phyloP scores from a whole-genome alignment of 495 filamentous ascomycete genomes.

The Annulohypoxylon nitens region DNA sequence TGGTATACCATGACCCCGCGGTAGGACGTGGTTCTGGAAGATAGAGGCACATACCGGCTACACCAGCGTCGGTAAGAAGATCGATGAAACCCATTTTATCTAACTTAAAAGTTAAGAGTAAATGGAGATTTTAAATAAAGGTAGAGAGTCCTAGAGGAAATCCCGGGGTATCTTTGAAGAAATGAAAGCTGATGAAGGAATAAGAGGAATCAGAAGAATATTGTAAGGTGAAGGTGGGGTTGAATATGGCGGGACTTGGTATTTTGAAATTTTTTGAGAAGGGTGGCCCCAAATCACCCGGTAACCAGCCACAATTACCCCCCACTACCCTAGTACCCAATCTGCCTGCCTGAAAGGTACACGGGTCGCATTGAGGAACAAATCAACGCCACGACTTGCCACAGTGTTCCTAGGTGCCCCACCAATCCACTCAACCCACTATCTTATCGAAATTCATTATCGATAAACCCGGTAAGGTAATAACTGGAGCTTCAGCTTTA shows the following conservation, averaged over 20 bases:
- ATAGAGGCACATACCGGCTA: conserved; percentile 71
- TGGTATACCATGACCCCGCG: conserved; percentile 15
- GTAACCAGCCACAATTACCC: conserved; percentile 37
- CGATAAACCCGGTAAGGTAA: conserved; percentile 28
- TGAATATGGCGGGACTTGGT: conserved; percentile 41
- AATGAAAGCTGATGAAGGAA: conserved; percentile 45
- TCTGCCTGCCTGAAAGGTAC: conserved; percentile 16
- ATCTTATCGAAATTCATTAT: conserved; percentile 27
- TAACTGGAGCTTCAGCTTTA: conserved; percentile 33
- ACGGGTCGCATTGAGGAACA: background rate
- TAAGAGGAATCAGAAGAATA: conserved; percentile 32
- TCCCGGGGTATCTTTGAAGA: conserved; percentile 49
- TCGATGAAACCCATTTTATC: conserved; percentile 92
- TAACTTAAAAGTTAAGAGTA: conserved; percentile 27
- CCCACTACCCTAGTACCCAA: background rate
- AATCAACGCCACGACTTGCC: conserved; percentile 18
- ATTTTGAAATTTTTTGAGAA: conserved; percentile 44
- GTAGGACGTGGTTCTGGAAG: conserved; percentile 9
- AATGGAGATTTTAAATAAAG: conserved; percentile 20
- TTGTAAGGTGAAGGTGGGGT: conserved; percentile 55
- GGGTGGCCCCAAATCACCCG: conserved; percentile 39
- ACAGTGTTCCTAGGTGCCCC: background rate
- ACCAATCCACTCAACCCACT: background rate
- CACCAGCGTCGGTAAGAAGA: conserved; percentile 86
- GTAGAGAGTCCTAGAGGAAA: conserved; percentile 37